Percentiles rank a stretch among this genome's conserved stretches.
Conservation (phyloP, 208 protist genomes). For the Wallacemonas sp. region DNA sequence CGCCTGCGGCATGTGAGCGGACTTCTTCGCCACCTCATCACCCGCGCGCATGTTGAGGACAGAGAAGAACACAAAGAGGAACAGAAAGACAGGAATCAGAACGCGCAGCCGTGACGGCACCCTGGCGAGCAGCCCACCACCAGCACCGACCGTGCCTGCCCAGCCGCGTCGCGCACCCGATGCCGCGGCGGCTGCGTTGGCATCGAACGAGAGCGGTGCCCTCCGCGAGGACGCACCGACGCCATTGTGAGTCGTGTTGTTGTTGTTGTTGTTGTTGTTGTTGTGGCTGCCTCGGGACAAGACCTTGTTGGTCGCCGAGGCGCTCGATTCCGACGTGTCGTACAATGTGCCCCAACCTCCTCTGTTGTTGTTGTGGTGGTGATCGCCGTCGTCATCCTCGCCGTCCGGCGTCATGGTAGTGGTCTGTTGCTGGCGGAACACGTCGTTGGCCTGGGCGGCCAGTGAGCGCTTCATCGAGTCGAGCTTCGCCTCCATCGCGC, state of each 20-base stretch:
- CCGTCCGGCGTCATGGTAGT: no score
- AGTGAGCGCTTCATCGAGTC: conserved; percentile 65
- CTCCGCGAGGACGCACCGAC: background rate
- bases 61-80: conserved; percentile 17
- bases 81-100: conserved; percentile 18
- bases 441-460: conserved; percentile 56
- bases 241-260: background rate
- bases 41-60: conserved; percentile 20
- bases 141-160: conserved; percentile 1
- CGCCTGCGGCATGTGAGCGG: background rate
- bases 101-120: conserved; percentile 26
- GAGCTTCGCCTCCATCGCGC: conserved; percentile 49
- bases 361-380: background rate
- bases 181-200: background rate
- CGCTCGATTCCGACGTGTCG: no score
- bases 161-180: background rate
- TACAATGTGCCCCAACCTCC: background rate
- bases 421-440: conserved; percentile 20
- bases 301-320: no score
- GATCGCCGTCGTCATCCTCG: background rate
- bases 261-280: background rate
- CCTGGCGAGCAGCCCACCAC: background rate
- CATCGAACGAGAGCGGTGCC: background rate
- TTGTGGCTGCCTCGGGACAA: background rate
- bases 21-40: conserved; percentile 1